Conservation (phyloP, 495 filamentous ascomycete species). For the Apiosordaria backusii region DNA sequence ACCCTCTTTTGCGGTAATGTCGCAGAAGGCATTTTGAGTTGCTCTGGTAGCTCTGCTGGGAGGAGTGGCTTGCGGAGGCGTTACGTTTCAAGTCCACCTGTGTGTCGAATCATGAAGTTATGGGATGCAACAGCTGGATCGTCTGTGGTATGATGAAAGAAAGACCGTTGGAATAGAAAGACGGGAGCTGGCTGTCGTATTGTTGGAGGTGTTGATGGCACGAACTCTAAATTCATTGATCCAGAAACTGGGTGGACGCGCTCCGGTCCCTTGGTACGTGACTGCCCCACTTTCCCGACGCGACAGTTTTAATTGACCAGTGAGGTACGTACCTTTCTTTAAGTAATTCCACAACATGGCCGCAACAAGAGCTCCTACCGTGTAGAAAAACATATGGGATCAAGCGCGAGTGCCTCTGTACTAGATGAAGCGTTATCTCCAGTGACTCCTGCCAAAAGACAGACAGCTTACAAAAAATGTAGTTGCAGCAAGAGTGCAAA, state of each 20-base stretch:
- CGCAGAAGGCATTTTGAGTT: constrained; percentile 38
- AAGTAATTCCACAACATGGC: background rate
- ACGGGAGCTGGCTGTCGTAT: background rate
- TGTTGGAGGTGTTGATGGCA: background rate
- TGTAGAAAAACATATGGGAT: background rate
- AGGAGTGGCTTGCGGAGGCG: background rate
- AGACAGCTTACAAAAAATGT: background rate
- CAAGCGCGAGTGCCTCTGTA: background rate
- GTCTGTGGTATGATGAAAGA: background rate
- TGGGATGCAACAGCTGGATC: background rate
- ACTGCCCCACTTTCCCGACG: constrained; percentile 33
- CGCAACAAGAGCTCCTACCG: background rate
- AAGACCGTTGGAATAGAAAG: background rate
- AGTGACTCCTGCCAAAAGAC: background rate
- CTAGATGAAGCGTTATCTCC: too few relatives aligned
- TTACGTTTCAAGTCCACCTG: constrained; percentile 5
- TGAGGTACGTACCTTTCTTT: constrained; percentile 6
- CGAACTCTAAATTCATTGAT: constrained; percentile 15
- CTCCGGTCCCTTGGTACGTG: constrained; percentile 28
- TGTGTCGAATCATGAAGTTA: background rate
- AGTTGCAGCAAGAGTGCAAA: background rate
- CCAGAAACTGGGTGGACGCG: constrained; percentile 24
- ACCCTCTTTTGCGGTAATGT: constrained; percentile 53
- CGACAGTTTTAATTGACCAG: constrained; percentile 28
- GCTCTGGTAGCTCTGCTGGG: background rate